Conservation (phyloP, 345 rosid species). For the Streptanthus diversifolius region DNA sequence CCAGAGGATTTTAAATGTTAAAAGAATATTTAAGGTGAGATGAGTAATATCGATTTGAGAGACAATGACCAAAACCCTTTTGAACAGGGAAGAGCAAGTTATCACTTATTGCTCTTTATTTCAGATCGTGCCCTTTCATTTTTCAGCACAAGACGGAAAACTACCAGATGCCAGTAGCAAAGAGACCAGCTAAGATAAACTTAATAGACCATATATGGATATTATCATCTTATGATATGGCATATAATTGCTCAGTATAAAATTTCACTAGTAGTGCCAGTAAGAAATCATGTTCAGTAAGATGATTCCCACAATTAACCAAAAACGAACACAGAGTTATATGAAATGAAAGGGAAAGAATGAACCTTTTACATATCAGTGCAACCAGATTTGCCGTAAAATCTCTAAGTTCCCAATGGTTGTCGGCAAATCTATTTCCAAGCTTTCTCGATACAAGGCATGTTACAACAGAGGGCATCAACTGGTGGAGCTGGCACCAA, state of each 20-base stretch:
- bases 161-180: not conserved
- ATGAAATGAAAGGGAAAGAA: constrained; percentile 21
- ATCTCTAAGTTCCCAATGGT: constrained; percentile 98
- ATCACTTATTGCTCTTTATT: not conserved
- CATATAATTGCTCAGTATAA: not conserved
- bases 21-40: not conserved
- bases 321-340: constrained; percentile 1
- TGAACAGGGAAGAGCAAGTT: not conserved
- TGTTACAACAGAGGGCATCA: constrained; percentile 99
- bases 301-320: constrained; percentile 1
- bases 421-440: constrained; percentile 85
- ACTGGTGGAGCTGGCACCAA: constrained; percentile 83
- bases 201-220: not conserved
- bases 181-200: not conserved
- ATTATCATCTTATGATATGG: not conserved
- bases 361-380: constrained; percentile 83
- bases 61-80: not conserved
- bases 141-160: not conserved
- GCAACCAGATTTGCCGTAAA: constrained; percentile 82
- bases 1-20: constrained; percentile 16
- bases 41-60: not conserved
- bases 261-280: not conserved
- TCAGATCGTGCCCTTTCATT: not conserved
- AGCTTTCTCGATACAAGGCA: constrained; percentile 92
- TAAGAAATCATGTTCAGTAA: constrained; percentile 6